Percentiles rank a stretch among this genome's conserved stretches.
Conservation (phyloP, 2,329 filamentous ascomycete species). For the Sporothrix brasiliensis region DNA sequence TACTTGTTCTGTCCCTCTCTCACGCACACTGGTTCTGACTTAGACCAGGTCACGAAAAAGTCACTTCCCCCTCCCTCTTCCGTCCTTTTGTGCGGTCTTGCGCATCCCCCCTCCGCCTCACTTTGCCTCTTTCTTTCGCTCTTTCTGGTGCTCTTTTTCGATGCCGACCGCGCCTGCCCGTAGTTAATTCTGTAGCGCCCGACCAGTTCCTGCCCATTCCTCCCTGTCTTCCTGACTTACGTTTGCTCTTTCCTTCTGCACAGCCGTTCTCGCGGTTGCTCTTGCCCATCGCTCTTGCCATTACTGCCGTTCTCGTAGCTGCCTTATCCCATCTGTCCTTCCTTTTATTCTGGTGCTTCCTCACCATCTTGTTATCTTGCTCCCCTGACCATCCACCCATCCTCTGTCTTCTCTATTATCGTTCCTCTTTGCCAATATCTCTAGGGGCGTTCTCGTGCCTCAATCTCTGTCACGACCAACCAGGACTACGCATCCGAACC, state of each 20-base stretch:
- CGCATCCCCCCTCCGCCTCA: constrained; percentile 5
- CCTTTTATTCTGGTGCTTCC: background rate
- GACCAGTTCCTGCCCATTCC: constrained; percentile 8
- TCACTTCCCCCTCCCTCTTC: constrained; percentile 4
- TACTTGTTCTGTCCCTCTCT: constrained; percentile 6
- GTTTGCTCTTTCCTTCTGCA: background rate
- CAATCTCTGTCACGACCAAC: background rate
- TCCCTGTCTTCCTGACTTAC: background rate
- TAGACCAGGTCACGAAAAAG: background rate
- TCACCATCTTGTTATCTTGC: background rate
- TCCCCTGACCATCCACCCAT: constrained; percentile 7
- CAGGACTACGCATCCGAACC: background rate
- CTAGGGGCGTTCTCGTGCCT: background rate
- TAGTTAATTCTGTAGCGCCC: constrained; percentile 23
- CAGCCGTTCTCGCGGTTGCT: constrained; percentile 8
- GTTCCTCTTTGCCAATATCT: background rate
- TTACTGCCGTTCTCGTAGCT: background rate
- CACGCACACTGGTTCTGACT: background rate
- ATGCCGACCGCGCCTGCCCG: constrained; percentile 22
- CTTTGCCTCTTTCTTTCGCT: constrained; percentile 14
- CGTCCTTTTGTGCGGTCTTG: constrained; percentile 13
- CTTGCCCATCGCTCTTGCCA: background rate
- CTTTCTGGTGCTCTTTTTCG: constrained; percentile 3
- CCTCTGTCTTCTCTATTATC: background rate
- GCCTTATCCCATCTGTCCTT: background rate